phyloP scores from a whole-genome alignment of 192 early-diverging fungal species.

The Coemansia sp. region DNA sequence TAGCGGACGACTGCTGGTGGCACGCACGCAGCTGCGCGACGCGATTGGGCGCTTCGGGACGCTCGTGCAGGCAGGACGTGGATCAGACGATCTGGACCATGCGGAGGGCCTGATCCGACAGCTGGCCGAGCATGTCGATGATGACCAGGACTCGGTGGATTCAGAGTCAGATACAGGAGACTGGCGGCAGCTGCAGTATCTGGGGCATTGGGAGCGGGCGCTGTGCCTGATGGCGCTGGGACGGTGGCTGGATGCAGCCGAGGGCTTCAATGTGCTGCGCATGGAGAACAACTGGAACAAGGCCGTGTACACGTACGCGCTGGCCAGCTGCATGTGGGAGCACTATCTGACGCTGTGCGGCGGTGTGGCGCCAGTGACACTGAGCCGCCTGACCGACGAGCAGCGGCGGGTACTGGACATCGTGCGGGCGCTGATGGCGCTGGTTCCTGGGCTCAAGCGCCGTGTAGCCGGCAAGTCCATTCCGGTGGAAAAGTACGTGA shows the following conservation, averaged over 20 bases:
- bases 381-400: slow-evolving; percentile 6
- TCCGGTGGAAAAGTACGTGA: slow-evolving; percentile 85
- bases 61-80: slow-evolving; percentile 16
- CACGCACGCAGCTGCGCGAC: slow-evolving; percentile 55
- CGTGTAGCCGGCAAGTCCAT: slow-evolving; percentile 85
- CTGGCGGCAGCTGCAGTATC: slow-evolving; percentile 78
- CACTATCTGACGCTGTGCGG: slow-evolving; percentile 27
- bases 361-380: slow-evolving; percentile 6
- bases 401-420: slow-evolving; percentile 42
- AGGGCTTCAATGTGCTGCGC: slow-evolving; percentile 62
- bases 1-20: slow-evolving; percentile 61
- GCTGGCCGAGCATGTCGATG: slow-evolving; percentile 52
- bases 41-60: slow-evolving; percentile 62
- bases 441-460: slow-evolving; percentile 65
- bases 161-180: slow-evolving; percentile 3
- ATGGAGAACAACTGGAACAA: slow-evolving; percentile 85
- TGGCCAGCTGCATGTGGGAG: slow-evolving; percentile 63
- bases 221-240: slow-evolving; percentile 62
- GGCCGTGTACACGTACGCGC: slow-evolving; percentile 74
- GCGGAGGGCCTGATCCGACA: slow-evolving; percentile 9
- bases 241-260: slow-evolving; percentile 59
- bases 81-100: not conserved
- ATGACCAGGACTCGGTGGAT: slow-evolving; percentile 26
- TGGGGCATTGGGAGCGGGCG: slow-evolving; percentile 80
- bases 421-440: slow-evolving; percentile 60